Percentiles rank a stretch among this genome's conserved stretches.
Evolutionary conservation across 495 filamentous ascomycete species (phyloP).

Genomic region (Neurospora sp.): DNA sequence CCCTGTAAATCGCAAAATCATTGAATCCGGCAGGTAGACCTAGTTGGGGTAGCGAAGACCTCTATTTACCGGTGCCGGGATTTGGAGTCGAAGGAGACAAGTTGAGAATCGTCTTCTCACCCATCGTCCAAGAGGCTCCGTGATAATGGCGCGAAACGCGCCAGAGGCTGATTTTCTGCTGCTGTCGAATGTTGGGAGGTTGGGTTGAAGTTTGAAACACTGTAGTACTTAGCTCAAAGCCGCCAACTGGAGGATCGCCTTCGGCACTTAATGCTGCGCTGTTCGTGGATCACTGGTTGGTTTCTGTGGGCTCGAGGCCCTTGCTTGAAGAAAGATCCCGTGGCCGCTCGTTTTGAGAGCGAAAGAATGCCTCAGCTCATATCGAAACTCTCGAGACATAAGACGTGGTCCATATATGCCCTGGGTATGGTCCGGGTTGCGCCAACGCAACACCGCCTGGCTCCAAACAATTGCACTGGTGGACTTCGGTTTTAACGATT

Average conservation of each 20-base stretch:
- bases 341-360: background rate
- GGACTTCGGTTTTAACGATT: background rate
- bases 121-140: background rate
- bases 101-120: background rate
- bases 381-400: background rate
- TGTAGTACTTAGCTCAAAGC: background rate
- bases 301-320: background rate
- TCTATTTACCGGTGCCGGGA: background rate
- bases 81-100: background rate
- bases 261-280: background rate
- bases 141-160: background rate
- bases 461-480: background rate
- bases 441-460: background rate
- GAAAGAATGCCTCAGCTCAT: background rate
- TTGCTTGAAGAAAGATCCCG: background rate
- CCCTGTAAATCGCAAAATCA: background rate
- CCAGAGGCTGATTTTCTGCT: background rate
- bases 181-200: background rate
- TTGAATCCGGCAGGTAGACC: background rate
- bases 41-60: background rate
- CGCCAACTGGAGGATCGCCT: background rate
- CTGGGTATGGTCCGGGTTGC: background rate
- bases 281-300: background rate
- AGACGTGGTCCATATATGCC: background rate
- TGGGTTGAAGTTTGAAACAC: background rate